Conservation (phyloP, 139 green algal genomes). For the Chlamydomonas eustigma region DNA sequence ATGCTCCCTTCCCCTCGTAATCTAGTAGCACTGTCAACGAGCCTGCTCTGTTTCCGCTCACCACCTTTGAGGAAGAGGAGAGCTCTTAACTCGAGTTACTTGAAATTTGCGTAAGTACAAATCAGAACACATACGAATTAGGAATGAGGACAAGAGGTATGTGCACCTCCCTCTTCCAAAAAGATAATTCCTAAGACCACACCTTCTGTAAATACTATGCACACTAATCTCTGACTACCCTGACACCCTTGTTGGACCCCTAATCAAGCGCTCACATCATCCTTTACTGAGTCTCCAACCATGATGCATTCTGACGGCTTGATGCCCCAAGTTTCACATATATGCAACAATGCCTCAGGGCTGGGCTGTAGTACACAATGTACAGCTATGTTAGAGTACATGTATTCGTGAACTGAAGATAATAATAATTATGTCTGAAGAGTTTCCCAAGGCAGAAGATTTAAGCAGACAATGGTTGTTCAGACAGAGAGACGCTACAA, state of each 20-base stretch:
- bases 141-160: neutral
- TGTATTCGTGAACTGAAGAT: neutral
- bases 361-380: slow-evolving; percentile 51
- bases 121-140: neutral
- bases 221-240: too few relatives aligned
- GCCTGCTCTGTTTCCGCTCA: slow-evolving; percentile 70
- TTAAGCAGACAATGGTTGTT: too few relatives aligned
- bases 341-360: slow-evolving; percentile 73
- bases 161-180: neutral
- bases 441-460: too few relatives aligned
- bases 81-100: neutral
- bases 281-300: slow-evolving; percentile 75
- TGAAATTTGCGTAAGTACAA: neutral
- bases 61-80: slow-evolving; percentile 41
- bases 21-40: slow-evolving; percentile 71
- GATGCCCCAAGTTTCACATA: slow-evolving; percentile 70
- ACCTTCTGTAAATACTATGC: neutral
- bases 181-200: neutral
- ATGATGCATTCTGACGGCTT: slow-evolving; percentile 62
- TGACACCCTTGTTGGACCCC: too few relatives aligned
- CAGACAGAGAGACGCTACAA: too few relatives aligned
- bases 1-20: slow-evolving; percentile 17
- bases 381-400: neutral
- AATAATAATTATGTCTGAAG: too few relatives aligned
- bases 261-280: slow-evolving; percentile 71